phyloP scores from a whole-genome alignment of 2,329 filamentous ascomycete species.

The Sporothrix variecibatus region DNA sequence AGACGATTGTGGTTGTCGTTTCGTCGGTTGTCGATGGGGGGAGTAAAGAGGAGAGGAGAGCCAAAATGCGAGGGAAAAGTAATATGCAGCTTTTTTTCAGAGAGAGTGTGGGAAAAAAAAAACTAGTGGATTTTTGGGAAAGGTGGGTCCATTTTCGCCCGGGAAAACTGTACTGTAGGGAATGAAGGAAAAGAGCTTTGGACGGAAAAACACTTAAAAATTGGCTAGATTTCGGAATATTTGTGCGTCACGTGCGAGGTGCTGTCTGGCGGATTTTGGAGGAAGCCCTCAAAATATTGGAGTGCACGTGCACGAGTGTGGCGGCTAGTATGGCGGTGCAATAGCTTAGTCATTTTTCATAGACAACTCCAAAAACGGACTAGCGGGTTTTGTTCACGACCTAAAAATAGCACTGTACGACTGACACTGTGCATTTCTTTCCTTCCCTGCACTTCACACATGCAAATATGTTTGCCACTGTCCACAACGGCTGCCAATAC shows the following conservation, averaged over 20 bases:
- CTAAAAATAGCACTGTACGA: slow-evolving; percentile 11
- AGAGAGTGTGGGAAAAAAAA: slow-evolving; percentile 24
- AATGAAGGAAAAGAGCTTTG: neutral
- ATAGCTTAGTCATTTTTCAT: neutral
- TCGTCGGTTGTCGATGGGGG: slow-evolving; percentile 32
- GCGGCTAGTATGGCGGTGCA: slow-evolving; percentile 12
- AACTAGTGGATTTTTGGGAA: slow-evolving; percentile 16
- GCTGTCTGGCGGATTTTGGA: neutral
- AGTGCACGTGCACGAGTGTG: neutral
- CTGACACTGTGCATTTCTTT: neutral
- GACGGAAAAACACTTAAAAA: slow-evolving; percentile 16
- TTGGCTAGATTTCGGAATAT: neutral
- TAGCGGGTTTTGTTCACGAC: neutral
- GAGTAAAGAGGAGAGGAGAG: slow-evolving; percentile 12
- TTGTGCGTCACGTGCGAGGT: slow-evolving; percentile 22
- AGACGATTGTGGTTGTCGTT: slow-evolving; percentile 25
- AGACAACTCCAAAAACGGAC: neutral
- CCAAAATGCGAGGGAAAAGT: slow-evolving; percentile 3
- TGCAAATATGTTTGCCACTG: neutral
- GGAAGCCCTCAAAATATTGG: neutral
- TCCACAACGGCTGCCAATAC: slow-evolving; percentile 23
- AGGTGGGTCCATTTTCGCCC: neutral
- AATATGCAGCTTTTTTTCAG: slow-evolving; percentile 19
- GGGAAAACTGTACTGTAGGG: neutral
- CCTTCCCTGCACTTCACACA: neutral